phyloP scores from a whole-genome alignment of 495 filamentous ascomycete genomes.

The Friedmanniomyces simplex region DNA sequence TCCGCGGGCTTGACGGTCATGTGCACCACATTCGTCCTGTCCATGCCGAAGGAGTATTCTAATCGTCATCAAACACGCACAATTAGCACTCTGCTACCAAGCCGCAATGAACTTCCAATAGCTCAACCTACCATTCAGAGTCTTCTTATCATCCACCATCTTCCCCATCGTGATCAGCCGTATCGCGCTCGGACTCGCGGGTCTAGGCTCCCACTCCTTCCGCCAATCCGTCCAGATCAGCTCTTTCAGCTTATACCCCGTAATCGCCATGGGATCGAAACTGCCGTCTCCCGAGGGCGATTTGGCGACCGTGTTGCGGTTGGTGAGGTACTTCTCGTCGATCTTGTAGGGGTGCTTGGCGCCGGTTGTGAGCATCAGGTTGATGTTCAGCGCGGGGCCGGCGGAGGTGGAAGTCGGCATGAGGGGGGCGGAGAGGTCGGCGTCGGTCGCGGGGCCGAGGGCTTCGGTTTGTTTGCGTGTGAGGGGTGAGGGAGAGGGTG shows the following conservation, averaged over 20 bases:
- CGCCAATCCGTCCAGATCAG: slow-evolving; percentile 85
- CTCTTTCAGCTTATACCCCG: slow-evolving; percentile 84
- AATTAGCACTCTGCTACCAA: slow-evolving; percentile 51
- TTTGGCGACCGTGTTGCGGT: slow-evolving; percentile 51
- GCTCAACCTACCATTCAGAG: slow-evolving; percentile 56
- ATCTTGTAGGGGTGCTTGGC: slow-evolving; percentile 79
- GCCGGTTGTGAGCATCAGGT: slow-evolving; percentile 67
- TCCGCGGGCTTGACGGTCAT: slow-evolving; percentile 90
- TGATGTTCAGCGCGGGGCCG: slow-evolving; percentile 43
- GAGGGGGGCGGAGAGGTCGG: slow-evolving; percentile 16
- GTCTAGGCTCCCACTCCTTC: slow-evolving; percentile 78
- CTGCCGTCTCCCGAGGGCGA: slow-evolving; percentile 18
- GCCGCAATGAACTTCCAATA: neutral
- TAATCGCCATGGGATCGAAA: slow-evolving; percentile 65
- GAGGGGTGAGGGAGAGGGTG: slow-evolving; percentile 11
- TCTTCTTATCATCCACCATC: slow-evolving; percentile 74
- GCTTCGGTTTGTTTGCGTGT: slow-evolving; percentile 27
- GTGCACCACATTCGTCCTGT: slow-evolving; percentile 71
- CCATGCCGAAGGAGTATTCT: slow-evolving; percentile 63
- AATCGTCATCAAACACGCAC: too few relatives aligned
- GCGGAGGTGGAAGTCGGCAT: slow-evolving; percentile 8
- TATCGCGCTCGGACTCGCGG: slow-evolving; percentile 73
- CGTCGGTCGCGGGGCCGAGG: slow-evolving; percentile 33
- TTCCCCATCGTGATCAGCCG: slow-evolving; percentile 82
- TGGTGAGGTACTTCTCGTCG: slow-evolving; percentile 72